Evolutionary conservation across 768 basidiomycete genomes (phyloP).

Genomic region (Tricholoma bakamatsutake): DNA sequence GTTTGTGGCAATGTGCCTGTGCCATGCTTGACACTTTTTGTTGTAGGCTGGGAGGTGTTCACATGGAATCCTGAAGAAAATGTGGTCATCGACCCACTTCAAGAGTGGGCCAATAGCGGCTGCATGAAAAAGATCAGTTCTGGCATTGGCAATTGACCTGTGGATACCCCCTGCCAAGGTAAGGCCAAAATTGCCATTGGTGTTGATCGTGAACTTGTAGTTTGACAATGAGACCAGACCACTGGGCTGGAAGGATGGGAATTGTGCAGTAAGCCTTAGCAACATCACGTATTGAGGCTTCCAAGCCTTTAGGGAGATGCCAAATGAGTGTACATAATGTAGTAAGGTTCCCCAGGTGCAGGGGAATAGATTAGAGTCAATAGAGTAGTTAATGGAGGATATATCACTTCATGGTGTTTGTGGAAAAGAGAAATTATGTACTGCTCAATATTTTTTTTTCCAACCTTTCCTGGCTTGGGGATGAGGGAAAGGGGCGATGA

Average conservation of each 20-base stretch:
- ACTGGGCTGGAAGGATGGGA: conserved; percentile 17
- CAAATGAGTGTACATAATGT: conserved; percentile 24
- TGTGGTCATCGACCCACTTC: conserved; percentile 21
- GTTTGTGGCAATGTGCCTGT: too few species aligned
- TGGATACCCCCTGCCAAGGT: too few species aligned
- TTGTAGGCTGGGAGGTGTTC: conserved; percentile 1
- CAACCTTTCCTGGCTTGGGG: not conserved
- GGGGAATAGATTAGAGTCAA: conserved; percentile 28
- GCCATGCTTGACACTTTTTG: too few species aligned
- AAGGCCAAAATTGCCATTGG: too few species aligned
- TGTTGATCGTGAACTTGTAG: too few species aligned
- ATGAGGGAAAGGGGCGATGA: conserved; percentile 10
- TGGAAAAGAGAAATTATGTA: conserved; percentile 25
- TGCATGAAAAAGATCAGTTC: conserved; percentile 16
- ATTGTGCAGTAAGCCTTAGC: conserved; percentile 32
- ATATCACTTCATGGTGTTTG: not conserved
- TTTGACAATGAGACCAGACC: too few species aligned
- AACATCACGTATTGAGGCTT: conserved; percentile 31
- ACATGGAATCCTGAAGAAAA: conserved; percentile 12
- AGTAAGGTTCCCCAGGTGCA: too few species aligned
- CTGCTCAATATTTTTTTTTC: too few species aligned
- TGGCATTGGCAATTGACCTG: too few species aligned
- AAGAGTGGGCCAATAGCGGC: conserved; percentile 17
- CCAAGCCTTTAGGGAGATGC: conserved; percentile 29
- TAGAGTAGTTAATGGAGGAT: conserved; percentile 26